Evolutionary conservation across 2,329 filamentous ascomycete species (phyloP).

Genomic region (Neofusicoccum parvum): DNA sequence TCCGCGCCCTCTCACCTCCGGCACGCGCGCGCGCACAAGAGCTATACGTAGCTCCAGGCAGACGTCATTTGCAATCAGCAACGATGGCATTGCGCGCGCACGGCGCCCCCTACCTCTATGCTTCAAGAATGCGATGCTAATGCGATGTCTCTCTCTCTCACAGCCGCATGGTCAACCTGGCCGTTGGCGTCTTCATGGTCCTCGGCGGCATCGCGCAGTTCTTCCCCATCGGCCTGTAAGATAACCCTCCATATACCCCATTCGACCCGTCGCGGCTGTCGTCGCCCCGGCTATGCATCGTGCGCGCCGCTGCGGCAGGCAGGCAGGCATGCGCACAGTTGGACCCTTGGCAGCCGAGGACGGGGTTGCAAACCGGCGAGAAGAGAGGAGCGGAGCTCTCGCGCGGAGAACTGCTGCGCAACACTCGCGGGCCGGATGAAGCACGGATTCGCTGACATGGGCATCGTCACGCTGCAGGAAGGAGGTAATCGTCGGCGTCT

Average conservation of each 20-base stretch:
- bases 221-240: conserved; percentile 53
- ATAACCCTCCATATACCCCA: conserved; percentile 39
- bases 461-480: conserved; percentile 53
- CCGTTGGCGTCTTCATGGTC: conserved; percentile 81
- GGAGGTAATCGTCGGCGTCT: conserved; percentile 76
- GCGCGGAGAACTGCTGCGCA: too few relatives aligned
- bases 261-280: background rate
- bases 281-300: too few relatives aligned
- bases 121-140: background rate
- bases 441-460: background rate
- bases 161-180: conserved; percentile 94
- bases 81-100: too few relatives aligned
- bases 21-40: background rate
- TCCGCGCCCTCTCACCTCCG: background rate
- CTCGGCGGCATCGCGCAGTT: conserved; percentile 79
- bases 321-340: too few relatives aligned
- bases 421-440: too few relatives aligned
- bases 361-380: too few relatives aligned
- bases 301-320: too few relatives aligned
- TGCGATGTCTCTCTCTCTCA: conserved; percentile 7
- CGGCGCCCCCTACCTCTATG: too few relatives aligned
- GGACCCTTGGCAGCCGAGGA: too few relatives aligned
- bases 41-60: conserved; percentile 21
- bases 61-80: background rate
- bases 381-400: too few relatives aligned